Percentiles rank a stretch among this genome's conserved stretches.
Evolutionary conservation across 768 basidiomycete species (phyloP).

Genomic region (Pleurotus tuoliensis): DNA sequence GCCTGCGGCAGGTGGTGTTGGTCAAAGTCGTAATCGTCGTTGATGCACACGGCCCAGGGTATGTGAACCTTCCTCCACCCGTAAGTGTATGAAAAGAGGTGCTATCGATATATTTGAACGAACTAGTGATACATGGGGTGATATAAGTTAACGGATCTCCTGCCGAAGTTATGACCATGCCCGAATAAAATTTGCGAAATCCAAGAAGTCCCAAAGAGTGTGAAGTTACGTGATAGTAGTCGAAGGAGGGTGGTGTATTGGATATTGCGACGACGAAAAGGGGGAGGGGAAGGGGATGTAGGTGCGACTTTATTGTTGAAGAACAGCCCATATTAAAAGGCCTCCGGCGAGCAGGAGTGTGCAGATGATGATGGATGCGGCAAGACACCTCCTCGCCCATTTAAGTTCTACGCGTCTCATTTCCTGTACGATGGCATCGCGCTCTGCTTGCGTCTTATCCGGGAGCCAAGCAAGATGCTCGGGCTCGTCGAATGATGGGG

Average conservation of each 20-base stretch:
- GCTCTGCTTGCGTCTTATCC: slow-evolving; percentile 52
- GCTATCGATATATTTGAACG: neutral
- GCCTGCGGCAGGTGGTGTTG: slow-evolving; percentile 29
- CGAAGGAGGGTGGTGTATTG: neutral
- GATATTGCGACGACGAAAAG: neutral
- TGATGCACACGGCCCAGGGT: slow-evolving; percentile 11
- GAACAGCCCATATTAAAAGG: slow-evolving; percentile 22
- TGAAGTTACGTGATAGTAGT: neutral
- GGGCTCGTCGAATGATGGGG: neutral
- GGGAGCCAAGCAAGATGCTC: slow-evolving; percentile 38
- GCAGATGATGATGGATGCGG: slow-evolving; percentile 45
- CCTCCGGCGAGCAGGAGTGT: slow-evolving; percentile 30
- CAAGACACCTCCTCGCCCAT: slow-evolving; percentile 55
- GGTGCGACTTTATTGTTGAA: neutral
- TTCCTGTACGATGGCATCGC: slow-evolving; percentile 37
- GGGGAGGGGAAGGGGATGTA: neutral
- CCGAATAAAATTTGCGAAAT: neutral
- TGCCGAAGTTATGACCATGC: neutral
- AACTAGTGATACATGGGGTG: neutral
- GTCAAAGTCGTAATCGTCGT: slow-evolving; percentile 51
- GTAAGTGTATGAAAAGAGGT: neutral
- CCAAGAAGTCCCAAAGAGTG: neutral
- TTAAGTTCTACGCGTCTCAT: slow-evolving; percentile 48
- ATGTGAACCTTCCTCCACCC: too few species aligned
- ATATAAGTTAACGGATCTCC: neutral